phyloP scores from a whole-genome alignment of 2,329 filamentous ascomycete species.

The Fusarium albosuccineum region DNA sequence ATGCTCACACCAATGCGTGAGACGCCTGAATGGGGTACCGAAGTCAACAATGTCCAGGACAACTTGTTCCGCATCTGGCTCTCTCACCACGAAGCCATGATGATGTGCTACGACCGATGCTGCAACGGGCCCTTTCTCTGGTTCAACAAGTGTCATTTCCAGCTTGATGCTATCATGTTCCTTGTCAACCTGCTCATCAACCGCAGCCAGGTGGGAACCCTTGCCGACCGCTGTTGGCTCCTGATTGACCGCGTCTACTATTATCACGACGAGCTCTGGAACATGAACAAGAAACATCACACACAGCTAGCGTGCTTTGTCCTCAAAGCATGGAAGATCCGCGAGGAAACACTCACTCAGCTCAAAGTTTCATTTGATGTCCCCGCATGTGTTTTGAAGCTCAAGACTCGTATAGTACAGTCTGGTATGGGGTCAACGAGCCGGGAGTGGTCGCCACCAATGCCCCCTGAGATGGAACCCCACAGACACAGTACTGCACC shows the following conservation, averaged over 20 bases:
- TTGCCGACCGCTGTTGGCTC: constrained; percentile 19
- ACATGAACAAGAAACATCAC: constrained; percentile 15
- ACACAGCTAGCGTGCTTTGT: background rate
- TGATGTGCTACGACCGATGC: background rate
- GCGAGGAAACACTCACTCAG: constrained; percentile 8
- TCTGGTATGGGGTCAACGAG: background rate
- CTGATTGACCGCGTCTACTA: constrained; percentile 16
- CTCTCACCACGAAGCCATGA: background rate
- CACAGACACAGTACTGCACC: background rate
- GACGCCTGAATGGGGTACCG: constrained; percentile 19
- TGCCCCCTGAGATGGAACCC: background rate
- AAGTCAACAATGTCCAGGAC: constrained; percentile 17
- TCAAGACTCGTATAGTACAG: constrained; percentile 1
- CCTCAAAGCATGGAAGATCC: constrained; percentile 16
- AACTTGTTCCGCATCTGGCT: constrained; percentile 17
- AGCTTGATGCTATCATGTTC: constrained; percentile 18
- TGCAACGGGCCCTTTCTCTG: background rate
- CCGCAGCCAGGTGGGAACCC: constrained; percentile 1
- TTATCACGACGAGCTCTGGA: constrained; percentile 14
- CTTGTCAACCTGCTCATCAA: constrained; percentile 14
- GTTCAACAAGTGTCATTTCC: constrained; percentile 21
- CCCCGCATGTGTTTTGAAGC: background rate
- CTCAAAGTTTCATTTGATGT: constrained; percentile 6
- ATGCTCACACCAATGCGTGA: background rate
- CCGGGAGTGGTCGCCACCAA: background rate